Conservation (phyloP, 2,329 filamentous ascomycete genomes). For the Epichloe amarillans region DNA sequence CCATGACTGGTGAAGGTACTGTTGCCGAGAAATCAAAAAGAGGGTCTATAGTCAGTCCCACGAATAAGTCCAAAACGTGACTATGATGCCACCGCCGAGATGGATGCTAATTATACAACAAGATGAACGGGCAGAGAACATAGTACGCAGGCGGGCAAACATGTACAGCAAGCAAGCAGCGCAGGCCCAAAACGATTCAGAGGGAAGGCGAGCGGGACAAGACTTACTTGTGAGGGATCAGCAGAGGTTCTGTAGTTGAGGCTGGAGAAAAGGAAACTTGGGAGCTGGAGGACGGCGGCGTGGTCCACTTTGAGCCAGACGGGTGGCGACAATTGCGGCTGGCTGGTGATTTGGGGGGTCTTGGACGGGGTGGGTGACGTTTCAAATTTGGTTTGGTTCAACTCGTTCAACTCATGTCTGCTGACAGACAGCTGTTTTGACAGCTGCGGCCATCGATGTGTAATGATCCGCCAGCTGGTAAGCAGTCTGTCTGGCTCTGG, state of each 20-base stretch:
- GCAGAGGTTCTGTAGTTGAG: background rate
- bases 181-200: background rate
- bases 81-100: background rate
- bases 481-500: no score
- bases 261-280: background rate
- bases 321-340: constrained; percentile 2
- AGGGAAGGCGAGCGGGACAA: background rate
- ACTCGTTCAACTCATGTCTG: no score
- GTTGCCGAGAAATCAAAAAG: background rate
- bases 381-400: no score
- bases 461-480: no score
- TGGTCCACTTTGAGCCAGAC: background rate
- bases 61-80: background rate
- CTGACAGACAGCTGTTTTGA: no score
- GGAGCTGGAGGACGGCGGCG: constrained; percentile 2
- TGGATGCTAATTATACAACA: background rate
- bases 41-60: background rate
- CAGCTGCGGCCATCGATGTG: no score
- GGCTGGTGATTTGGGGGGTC: background rate
- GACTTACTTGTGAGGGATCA: background rate
- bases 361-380: no score
- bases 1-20: constrained; percentile 26
- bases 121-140: background rate
- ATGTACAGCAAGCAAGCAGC: no score
- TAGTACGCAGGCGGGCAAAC: background rate